Evolutionary conservation across 306 rosid genomes (phyloP), one percentile per base, ranked within the genome.

Genomic region (Urtica urens): DNA sequence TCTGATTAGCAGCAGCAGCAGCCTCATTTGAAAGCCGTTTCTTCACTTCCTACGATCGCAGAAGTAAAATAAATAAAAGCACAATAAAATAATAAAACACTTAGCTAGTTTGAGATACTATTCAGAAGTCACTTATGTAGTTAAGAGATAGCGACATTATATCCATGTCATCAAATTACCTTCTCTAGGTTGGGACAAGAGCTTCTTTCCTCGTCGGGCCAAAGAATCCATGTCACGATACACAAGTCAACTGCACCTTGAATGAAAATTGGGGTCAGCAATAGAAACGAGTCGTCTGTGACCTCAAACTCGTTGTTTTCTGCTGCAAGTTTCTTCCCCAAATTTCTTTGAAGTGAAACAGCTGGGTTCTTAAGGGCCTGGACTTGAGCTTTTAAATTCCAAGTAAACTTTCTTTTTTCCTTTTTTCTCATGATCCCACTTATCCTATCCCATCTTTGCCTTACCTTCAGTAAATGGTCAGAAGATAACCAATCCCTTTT

Each of bases 201-300:
- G 71, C 74, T 84, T 62, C 90, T 78, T 75, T 77, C 95, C 59
- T 90, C 97, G 65, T 84, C 95, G n/a, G 97, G 95, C 95, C 97
- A 90, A 47, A 90, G 87, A 74, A 90, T 67, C 97, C 97, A 90
- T 25, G 92, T 64, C 49, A 74, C 84, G 55, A 81, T 57, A 62
- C 82, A 77, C 68, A 79, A 49, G 57, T 90, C 97, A 71, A 84
- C 75, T 62, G 82, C 92, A 71, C 72, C 69, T 48, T 55, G 63
- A 48, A 79, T 59, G 44, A 46, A 60, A 47, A 81, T 63, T 3
- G 82, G 67, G 43, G 97, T 60, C 59, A 81, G 66, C 59, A 84
- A 55, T 21, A 81, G 18, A 21, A 63, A 82, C 23, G 82, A 78
- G 66, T 59, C 65, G 58, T 88, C 86, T 53, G 74, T 65, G 49